These are phyloP conservation scores for Melaleuca quinquenervia DNA, from an alignment of 345 rosid genomes.

Conservation along the genomic window DNA sequence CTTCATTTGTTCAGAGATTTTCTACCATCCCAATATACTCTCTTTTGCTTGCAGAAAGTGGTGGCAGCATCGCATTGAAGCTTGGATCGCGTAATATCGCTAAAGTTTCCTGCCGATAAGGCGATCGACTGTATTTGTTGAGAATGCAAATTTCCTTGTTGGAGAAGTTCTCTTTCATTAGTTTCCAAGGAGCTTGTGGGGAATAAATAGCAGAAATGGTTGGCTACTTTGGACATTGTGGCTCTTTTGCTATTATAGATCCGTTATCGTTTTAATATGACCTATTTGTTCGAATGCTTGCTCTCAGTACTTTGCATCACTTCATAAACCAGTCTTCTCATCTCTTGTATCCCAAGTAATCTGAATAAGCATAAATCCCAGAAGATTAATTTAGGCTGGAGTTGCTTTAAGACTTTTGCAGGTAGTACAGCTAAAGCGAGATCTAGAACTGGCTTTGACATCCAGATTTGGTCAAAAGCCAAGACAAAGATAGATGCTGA, in stretches of 20 bases:
- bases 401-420: neutral
- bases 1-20: neutral
- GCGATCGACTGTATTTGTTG: neutral
- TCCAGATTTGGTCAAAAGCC: neutral
- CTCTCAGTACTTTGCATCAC: neutral
- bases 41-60: constrained; percentile 21
- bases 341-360: neutral
- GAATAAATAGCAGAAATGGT: neutral
- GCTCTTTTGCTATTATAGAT: neutral
- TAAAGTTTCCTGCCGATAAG: constrained; percentile 14
- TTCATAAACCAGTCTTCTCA: neutral
- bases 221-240: neutral
- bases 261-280: neutral
- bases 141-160: neutral
- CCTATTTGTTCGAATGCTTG: neutral
- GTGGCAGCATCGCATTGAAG: constrained; percentile 32
- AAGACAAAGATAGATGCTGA: neutral
- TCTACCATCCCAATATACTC: neutral
- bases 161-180: constrained; percentile 6
- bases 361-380: neutral
- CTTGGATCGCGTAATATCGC: neutral
- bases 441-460: neutral
- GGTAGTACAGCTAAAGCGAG: neutral
- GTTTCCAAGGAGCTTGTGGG: constrained; percentile 1
- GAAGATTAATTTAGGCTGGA: neutral